These are phyloP conservation scores for Candida sakaeoensis DNA, from an alignment of 805 yeast species.

Conservation along the genomic window DNA sequence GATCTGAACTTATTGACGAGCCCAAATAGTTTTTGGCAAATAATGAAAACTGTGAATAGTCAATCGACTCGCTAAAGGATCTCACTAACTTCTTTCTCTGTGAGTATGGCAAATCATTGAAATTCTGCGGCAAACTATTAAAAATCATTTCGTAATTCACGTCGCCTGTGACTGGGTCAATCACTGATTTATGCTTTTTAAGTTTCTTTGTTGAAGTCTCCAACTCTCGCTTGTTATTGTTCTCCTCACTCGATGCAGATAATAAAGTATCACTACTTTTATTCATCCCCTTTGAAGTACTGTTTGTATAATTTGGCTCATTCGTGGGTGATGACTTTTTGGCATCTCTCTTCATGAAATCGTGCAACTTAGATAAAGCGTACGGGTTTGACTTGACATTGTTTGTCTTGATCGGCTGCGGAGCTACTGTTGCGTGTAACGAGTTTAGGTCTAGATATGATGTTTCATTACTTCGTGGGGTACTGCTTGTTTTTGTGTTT, in stretches of 20 bases:
- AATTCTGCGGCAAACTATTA: constrained; percentile 49
- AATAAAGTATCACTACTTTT: constrained; percentile 10
- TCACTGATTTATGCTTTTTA: constrained; percentile 22
- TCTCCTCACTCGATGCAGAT: constrained; percentile 4
- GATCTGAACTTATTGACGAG: constrained; percentile 17
- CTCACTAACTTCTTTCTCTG: constrained; percentile 48
- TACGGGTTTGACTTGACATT: constrained; percentile 9
- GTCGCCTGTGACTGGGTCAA: constrained; percentile 21
- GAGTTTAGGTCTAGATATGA: constrained; percentile 39
- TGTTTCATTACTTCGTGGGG: constrained; percentile 30
- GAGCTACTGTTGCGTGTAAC: constrained; percentile 42
- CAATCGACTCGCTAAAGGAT: constrained; percentile 36
- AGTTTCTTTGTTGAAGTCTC: constrained; percentile 14
- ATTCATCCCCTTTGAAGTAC: constrained; percentile 1
- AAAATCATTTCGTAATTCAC: constrained; percentile 39
- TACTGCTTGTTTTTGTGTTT: constrained; percentile 15
- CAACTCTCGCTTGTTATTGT: constrained; percentile 6
- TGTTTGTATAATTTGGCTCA: constrained; percentile 6
- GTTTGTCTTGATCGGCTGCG: constrained; percentile 33
- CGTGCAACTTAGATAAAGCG: constrained; percentile 20
- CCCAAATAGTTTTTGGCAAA: constrained; percentile 34
- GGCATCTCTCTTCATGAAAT: constrained; percentile 18
- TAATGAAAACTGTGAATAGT: constrained; percentile 40
- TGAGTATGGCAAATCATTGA: constrained; percentile 55
- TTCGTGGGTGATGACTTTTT: neutral